phyloP scores from a whole-genome alignment of 495 filamentous ascomycete species.

The Neurospora sp. region DNA sequence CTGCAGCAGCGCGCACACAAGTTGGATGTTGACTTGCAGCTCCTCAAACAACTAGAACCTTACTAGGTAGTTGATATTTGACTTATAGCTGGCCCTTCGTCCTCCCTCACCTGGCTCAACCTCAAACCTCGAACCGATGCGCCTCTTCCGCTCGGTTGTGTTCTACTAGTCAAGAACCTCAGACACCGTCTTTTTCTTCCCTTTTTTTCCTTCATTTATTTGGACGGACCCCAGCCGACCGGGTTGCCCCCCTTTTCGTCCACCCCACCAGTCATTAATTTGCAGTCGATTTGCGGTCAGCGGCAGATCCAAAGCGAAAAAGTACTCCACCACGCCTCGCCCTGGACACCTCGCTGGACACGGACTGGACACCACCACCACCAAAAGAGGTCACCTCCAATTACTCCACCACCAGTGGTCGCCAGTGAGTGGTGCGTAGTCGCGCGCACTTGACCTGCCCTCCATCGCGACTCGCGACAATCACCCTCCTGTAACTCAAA shows the following conservation, averaged over 20 bases:
- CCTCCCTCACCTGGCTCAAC: not conserved
- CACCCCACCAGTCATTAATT: not conserved
- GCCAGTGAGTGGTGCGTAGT: not conserved
- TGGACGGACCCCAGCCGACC: not conserved
- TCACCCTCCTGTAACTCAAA: slow-evolving; percentile 2
- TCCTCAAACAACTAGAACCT: not conserved
- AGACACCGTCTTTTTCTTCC: not conserved
- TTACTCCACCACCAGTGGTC: not conserved
- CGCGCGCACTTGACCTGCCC: not conserved
- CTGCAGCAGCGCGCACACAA: not conserved
- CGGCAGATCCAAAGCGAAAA: not conserved
- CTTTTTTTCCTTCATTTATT: not conserved
- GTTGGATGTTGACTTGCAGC: not conserved
- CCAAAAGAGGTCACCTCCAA: not conserved
- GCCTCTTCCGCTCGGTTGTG: not conserved
- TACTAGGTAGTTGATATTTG: not conserved
- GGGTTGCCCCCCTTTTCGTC: not conserved
- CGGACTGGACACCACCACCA: not conserved
- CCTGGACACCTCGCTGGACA: not conserved
- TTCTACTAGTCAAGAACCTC: not conserved
- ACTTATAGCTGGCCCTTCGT: not conserved
- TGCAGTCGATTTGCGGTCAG: not conserved
- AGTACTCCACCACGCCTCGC: not conserved
- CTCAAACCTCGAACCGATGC: not conserved
- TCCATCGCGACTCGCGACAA: not conserved